Conservation (phyloP, 805 yeast species). For the Henningerozyma blattae region DNA sequence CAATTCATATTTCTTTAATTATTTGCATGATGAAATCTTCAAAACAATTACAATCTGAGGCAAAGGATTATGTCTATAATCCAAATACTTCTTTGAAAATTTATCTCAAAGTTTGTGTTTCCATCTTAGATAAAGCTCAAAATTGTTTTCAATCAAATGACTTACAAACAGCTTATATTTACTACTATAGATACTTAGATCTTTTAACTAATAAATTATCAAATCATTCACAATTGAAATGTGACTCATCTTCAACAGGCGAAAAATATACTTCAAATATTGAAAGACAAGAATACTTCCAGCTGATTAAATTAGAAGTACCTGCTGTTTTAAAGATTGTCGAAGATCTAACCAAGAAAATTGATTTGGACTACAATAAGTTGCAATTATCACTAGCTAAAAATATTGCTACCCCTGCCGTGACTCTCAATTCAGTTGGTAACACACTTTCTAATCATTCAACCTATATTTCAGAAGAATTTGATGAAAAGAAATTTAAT, state of each 20-base stretch:
- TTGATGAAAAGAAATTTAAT: conserved; percentile 18
- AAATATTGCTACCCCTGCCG: conserved; percentile 13
- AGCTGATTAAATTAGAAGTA: conserved; percentile 21
- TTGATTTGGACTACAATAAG: conserved; percentile 13
- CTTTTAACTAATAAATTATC: conserved; percentile 21
- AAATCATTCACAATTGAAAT: conserved; percentile 16
- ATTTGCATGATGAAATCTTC: too few relatives aligned
- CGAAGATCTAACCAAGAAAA: conserved; percentile 16
- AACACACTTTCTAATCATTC: conserved; percentile 1
- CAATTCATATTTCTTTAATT: too few relatives aligned
- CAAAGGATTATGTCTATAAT: conserved; percentile 43
- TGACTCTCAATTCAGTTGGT: conserved; percentile 1
- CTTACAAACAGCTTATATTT: conserved; percentile 38
- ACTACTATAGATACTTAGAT: conserved; percentile 49
- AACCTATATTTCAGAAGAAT: conserved; percentile 12
- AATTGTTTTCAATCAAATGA: conserved; percentile 20
- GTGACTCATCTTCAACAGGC: neutral
- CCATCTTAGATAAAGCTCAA: conserved; percentile 34
- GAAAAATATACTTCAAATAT: conserved; percentile 3
- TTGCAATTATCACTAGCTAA: conserved; percentile 17
- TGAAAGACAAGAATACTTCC: conserved; percentile 14
- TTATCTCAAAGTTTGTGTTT: conserved; percentile 43
- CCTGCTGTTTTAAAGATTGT: conserved; percentile 21
- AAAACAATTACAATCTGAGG: too few relatives aligned
- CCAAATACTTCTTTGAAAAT: conserved; percentile 35